Evolutionary conservation across 805 yeast genomes (phyloP), one percentile per base, ranked within the genome.

Genomic region (Blastobotrys americana): DNA sequence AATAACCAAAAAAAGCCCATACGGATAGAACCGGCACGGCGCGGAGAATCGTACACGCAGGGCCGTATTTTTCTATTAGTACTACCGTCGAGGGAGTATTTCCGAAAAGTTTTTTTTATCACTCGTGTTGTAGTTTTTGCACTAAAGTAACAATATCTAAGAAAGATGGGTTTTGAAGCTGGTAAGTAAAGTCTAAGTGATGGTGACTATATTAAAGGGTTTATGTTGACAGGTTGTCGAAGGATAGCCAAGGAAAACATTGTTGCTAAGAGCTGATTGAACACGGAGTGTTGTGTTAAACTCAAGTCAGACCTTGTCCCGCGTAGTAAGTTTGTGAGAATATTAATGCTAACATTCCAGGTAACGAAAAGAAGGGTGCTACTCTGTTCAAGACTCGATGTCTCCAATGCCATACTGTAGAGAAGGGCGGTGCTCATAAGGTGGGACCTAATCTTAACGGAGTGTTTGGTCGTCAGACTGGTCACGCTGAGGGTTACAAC

Each of bases 391-490:
- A 93, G 77, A 93, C 97, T 56, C 88, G 98, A 82, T 93, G 98
- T 73, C 77, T 88, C 60, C 97, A 93, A 77, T 93, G 98, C 72
- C 98, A 93, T 82, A 90, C 97, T 62, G 82, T 82, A 56, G 97
- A 90, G 71, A 76, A 74, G 52, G 96, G 96, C 65, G 97, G 95
- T 54, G 90, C 97, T 59, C 80, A 90, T 84, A 93, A 93, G 79
- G 97, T 90, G 63, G 98, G 98, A 71, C 98, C 98, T 67, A 93
- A 90, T 73, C 82, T 93, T 69, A 84, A 86, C 73, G 98, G 97
- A 72, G 73, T 93, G 58, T 76, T 93, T 55, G 94, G 94, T 65
- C 87, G 98, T 77, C 68, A 74, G 57, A 84, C 97, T 42, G 98
- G 98, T 70, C 71, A 74, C 66, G 95, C 95, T 63, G 82, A 71